Base-by-base conservation (phyloP, 768 basidiomycete genomes). In the Saitozyma sp. region DNA sequence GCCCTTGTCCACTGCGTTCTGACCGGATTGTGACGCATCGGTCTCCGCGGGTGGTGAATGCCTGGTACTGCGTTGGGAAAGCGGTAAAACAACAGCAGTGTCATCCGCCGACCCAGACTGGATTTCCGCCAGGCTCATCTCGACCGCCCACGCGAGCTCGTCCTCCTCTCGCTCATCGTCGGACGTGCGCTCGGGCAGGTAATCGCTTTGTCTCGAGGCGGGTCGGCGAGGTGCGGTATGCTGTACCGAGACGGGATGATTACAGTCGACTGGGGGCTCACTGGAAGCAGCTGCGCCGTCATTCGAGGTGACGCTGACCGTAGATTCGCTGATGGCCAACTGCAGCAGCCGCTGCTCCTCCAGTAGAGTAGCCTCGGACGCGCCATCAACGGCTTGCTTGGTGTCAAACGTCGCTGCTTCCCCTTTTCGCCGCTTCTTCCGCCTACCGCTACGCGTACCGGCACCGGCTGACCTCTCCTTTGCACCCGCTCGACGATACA, bases 401-500 rank as follows among this genome's bases (percentile, higher is more conserved):
- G 29, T 2, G 29, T 40, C 59, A 39, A 42, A 14, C 38, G 16
- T 17, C 39, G 9, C 29, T 29, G 29, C 29, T 29, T 29, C 29
- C 37, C 50, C 52, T 37, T 54, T 41, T 58, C 54, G 66, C 56
- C 19, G 38, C 19, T 46, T 56, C 52, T 50, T 62, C 46, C 49
- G 55, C 37, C 29, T 40, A 29, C 29, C 29, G 29, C 29, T 29
- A 29, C 29, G 29, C 29, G 29, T 29, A 29, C 29, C 29, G 29
- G 29, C 29, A 29, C 29, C 29, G 13, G 43, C 40, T 11, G 20
- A 14, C 58, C 51, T 67, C 55, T 29, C 29, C 29, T 63, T 62
- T 8, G 63, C 59, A 0, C 66, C 67, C 1, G 70, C 69, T 14
- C 65, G 59, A 37, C 79, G 65, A 53, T 80, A 80, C 0, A 80